A percentile compares a stretch with the other conserved stretches of the same genome.
phyloP scores from a whole-genome alignment of 2,329 filamentous ascomycete genomes.

The Scedosporium apiospermum region DNA sequence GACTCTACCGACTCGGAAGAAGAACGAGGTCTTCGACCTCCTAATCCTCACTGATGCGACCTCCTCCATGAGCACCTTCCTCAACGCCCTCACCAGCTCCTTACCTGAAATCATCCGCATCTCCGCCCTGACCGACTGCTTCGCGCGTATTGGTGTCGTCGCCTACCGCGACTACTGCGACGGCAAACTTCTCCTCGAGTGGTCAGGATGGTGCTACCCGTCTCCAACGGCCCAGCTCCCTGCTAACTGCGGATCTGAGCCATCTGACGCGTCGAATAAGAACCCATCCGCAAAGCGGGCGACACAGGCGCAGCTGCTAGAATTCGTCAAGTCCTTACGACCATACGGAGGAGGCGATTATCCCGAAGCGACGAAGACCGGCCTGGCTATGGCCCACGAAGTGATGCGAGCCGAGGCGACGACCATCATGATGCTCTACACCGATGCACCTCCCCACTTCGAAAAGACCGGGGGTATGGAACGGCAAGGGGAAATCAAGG shows the following conservation, averaged over 20 bases:
- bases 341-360: constrained; percentile 28
- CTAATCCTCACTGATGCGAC: constrained; percentile 37
- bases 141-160: constrained; percentile 38
- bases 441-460: constrained; percentile 38
- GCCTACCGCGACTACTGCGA: constrained; percentile 39
- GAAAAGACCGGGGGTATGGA: constrained; percentile 19
- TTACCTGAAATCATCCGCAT: constrained; percentile 41
- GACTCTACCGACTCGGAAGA: not conserved
- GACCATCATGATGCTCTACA: constrained; percentile 38
- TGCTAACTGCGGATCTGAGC: not conserved
- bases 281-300: constrained; percentile 8
- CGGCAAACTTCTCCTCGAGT: constrained; percentile 25
- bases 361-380: constrained; percentile 40
- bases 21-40: constrained; percentile 28
- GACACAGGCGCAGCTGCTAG: constrained; percentile 23
- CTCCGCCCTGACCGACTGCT: constrained; percentile 36
- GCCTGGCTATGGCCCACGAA: constrained; percentile 33
- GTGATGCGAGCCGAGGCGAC: constrained; percentile 37
- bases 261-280: not conserved
- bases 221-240: constrained; percentile 9
- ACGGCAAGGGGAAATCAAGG: constrained; percentile 17
- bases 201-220: constrained; percentile 36
- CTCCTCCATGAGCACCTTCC: constrained; percentile 32
- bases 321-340: constrained; percentile 22
- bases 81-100: constrained; percentile 31